Conservation (phyloP, 164 flowering plant species). For the Sedum album region DNA sequence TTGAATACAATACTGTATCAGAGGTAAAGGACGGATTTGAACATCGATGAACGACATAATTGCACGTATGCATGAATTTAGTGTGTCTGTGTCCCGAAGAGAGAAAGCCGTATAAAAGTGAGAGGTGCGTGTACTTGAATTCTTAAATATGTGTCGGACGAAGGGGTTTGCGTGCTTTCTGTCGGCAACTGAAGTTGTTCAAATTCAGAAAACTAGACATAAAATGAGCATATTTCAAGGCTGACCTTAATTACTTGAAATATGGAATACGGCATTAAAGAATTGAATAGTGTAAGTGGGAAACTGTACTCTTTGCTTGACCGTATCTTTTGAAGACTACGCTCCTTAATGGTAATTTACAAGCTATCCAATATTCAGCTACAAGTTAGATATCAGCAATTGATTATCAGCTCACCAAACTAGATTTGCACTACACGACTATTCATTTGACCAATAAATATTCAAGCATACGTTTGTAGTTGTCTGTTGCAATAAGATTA, state of each 20-base stretch:
- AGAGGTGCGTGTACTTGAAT: not conserved
- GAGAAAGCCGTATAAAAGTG: slow-evolving; percentile 1
- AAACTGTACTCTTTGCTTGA: not conserved
- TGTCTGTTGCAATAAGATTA: no score
- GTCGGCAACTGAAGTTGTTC: not conserved
- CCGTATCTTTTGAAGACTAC: slow-evolving; percentile 4
- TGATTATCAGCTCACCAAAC: not conserved
- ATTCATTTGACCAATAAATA: no score
- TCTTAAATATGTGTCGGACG: not conserved
- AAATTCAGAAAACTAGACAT: not conserved
- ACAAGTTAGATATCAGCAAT: not conserved
- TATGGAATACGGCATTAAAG: not conserved
- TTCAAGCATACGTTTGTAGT: no score
- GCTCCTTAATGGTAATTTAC: not conserved
- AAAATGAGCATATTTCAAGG: not conserved
- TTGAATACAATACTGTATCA: not conserved
- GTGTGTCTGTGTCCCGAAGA: not conserved
- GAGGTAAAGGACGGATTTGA: not conserved
- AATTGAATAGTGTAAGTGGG: slow-evolving; percentile 1
- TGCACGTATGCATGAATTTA: not conserved
- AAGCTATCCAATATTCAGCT: not conserved
- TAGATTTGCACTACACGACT: no score
- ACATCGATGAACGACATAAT: not conserved
- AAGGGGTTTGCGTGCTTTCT: not conserved
- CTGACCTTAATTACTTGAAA: not conserved